Evolutionary conservation across 305 asterid genomes (phyloP), one percentile per base, ranked within the genome.

Genomic region (Petunia hybrid): DNA sequence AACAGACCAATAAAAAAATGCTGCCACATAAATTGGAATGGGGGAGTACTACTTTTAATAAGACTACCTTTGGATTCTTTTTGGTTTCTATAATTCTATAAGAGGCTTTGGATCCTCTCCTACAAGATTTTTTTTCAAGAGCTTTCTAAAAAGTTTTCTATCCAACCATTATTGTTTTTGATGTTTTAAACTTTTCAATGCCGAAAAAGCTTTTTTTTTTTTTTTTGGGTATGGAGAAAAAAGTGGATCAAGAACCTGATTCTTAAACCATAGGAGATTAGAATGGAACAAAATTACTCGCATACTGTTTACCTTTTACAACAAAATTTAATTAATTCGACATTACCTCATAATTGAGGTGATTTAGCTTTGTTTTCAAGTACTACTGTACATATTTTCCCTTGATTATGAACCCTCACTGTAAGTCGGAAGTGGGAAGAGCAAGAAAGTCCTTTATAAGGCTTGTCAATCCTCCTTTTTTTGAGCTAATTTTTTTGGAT

Each of bases 211-310:
- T 16, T 8, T 10, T 8, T 9, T 22, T 22, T 22, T 22, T 22
- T 22, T 22, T 22, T 22, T 22, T 22, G 0, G 31, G 31, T 22
- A 22, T 6, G 36, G 63, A 73, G 40, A 53, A 73, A 73, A 12
- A 71, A 35, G 31, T 73, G 4, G 45, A 51, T 51, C 35, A 63
- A 36, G 38, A 73, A 73, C 43, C 63, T 7, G 14, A 53, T 74
- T 74, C 76, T 45, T 69, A 69, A 69, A 42, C 76, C 76, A 45
- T 45, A 45, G 59, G 56, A 69, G 43, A 45, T 69, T 16, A 42
- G 16, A 67, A n/a, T 42, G 55, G 53, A 38, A 64, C 38, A 1
- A 38, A 67, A 69, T 16, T 68, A 68, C 76, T 16, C 9, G 56
- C n/a, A 16, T 8, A 69, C 8, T 42, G 0, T 22, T 22, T 0